A percentile compares a stretch with the other conserved stretches of the same genome.
Evolutionary conservation across 169 alveolate species (phyloP).

Genomic region (Theileria luwenshuni): DNA sequence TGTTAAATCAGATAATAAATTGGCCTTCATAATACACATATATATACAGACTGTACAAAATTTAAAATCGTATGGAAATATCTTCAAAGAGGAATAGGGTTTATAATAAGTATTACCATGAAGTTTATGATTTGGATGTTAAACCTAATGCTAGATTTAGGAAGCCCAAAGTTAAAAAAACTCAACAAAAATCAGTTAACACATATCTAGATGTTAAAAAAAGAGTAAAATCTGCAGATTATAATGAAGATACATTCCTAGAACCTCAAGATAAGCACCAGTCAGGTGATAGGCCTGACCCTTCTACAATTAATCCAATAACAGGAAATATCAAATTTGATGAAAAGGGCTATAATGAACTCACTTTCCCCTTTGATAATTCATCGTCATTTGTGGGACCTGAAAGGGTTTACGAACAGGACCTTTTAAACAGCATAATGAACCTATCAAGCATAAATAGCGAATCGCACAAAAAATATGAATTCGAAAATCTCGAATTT

Average conservation of each 20-base stretch:
- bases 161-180: neutral
- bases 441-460: conserved; percentile 3
- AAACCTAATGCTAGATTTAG: neutral
- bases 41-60: neutral
- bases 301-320: too few relatives aligned
- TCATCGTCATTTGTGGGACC: too few relatives aligned
- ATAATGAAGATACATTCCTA: neutral
- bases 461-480: conserved; percentile 22
- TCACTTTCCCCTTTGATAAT: too few relatives aligned
- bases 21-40: neutral
- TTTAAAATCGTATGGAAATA: neutral
- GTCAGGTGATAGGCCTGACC: too few relatives aligned
- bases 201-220: neutral
- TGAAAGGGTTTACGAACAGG: too few relatives aligned
- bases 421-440: neutral
- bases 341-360: too few relatives aligned
- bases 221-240: neutral
- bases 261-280: too few relatives aligned
- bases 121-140: neutral
- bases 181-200: neutral
- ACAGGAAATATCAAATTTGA: too few relatives aligned
- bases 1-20: neutral
- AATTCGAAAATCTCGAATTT: conserved; percentile 11
- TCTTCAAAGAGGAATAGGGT: neutral
- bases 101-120: neutral